Evolutionary conservation across 768 basidiomycete species (phyloP).

Genomic region (Leccinum variicolor): DNA sequence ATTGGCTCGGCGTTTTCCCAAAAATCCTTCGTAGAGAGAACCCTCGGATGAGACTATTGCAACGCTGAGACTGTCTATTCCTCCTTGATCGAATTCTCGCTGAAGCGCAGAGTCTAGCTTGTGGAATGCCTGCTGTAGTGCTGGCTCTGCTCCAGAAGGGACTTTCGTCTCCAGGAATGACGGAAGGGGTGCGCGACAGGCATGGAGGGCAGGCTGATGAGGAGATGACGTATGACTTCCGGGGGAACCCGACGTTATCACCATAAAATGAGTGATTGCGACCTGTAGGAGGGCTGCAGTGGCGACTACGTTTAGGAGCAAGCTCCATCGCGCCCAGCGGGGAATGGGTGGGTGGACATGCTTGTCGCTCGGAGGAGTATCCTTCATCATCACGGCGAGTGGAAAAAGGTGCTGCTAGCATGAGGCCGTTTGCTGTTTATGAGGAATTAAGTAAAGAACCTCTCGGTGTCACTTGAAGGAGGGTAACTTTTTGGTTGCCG

Average conservation of each 20-base stretch:
- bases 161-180: slow-evolving; percentile 10
- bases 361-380: neutral
- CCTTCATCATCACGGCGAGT: neutral
- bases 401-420: neutral
- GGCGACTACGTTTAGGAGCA: slow-evolving; percentile 10
- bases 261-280: neutral
- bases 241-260: neutral
- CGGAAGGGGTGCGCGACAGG: slow-evolving; percentile 18
- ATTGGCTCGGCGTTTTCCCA: slow-evolving; percentile 43
- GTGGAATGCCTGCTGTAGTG: slow-evolving; percentile 5
- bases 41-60: slow-evolving; percentile 47
- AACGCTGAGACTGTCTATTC: slow-evolving; percentile 49
- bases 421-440: neutral
- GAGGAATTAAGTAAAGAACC: neutral
- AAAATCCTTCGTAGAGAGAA: slow-evolving; percentile 42
- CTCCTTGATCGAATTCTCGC: slow-evolving; percentile 24
- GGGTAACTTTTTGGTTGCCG: neutral
- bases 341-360: slow-evolving; percentile 1
- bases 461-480: neutral
- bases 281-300: slow-evolving; percentile 12
- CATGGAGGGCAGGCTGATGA: neutral
- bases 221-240: neutral
- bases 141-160: slow-evolving; percentile 12
- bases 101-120: slow-evolving; percentile 8
- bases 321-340: slow-evolving; percentile 16